Percentiles rank a stretch among this genome's conserved stretches.
These are phyloP conservation scores for Heritiera fomes DNA, from an alignment of 345 rosid species.

Conservation along the genomic window DNA sequence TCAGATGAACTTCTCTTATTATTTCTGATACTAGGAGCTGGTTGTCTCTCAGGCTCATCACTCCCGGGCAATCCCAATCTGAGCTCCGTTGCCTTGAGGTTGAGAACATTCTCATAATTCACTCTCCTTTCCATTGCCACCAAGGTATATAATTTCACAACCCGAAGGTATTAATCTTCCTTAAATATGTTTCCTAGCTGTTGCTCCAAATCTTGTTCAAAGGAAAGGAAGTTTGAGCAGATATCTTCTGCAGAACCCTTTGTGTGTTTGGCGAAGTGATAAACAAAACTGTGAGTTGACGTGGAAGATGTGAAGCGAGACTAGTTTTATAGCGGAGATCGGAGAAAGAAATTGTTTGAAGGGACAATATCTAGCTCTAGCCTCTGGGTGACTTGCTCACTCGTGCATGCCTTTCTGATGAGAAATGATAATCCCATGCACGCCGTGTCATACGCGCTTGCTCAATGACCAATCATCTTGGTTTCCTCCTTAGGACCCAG, in stretches of 20 bases:
- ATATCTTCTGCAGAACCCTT: neutral
- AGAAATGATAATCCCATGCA: conserved; percentile 23
- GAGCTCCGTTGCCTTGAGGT: conserved; percentile 73
- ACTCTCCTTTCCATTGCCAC: conserved; percentile 24
- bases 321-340: conserved; percentile 38
- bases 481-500: neutral
- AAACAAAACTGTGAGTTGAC: conserved; percentile 13
- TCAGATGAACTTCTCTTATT: conserved; percentile 59
- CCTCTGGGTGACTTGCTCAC: neutral
- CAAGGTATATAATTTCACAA: neutral
- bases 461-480: neutral
- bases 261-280: neutral
- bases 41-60: conserved; percentile 35
- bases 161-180: neutral
- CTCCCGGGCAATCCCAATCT: conserved; percentile 81
- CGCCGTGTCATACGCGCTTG: conserved; percentile 22
- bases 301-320: conserved; percentile 29
- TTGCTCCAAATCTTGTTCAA: neutral
- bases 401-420: conserved; percentile 34
- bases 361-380: conserved; percentile 18
- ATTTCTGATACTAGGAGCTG: conserved; percentile 25
- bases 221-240: neutral
- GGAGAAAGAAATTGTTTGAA: neutral
- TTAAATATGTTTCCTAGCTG: neutral
- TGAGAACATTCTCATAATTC: conserved; percentile 42